Evolutionary conservation across 495 filamentous ascomycete genomes (phyloP).

Genomic region (Astrocystis sublimbata): DNA sequence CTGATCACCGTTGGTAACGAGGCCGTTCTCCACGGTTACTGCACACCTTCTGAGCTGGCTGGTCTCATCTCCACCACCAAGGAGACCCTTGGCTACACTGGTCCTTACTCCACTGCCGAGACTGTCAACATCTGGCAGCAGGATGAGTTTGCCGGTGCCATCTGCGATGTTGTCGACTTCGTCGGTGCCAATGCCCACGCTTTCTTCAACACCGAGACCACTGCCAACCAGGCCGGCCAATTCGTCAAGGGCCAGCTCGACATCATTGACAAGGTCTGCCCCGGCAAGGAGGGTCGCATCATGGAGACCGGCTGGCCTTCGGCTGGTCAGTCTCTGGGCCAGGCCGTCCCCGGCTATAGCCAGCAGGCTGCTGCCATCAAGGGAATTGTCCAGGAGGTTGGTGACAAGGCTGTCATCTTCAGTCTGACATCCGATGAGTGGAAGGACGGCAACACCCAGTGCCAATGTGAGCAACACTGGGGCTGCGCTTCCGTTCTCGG

Average conservation of each 20-base stretch:
- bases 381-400: slow-evolving; percentile 56
- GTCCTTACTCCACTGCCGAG: slow-evolving; percentile 82
- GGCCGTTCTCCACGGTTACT: slow-evolving; percentile 71
- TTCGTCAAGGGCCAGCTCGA: slow-evolving; percentile 70
- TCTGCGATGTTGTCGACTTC: slow-evolving; percentile 77
- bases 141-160: slow-evolving; percentile 52
- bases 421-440: slow-evolving; percentile 76
- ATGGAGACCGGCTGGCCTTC: slow-evolving; percentile 93
- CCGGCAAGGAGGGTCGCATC: slow-evolving; percentile 65
- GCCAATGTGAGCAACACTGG: slow-evolving; percentile 79
- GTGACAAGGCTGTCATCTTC: slow-evolving; percentile 71
- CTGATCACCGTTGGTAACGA: slow-evolving; percentile 90
- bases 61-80: slow-evolving; percentile 63
- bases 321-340: slow-evolving; percentile 65
- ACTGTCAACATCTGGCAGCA: slow-evolving; percentile 67
- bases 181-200: slow-evolving; percentile 84
- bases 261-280: slow-evolving; percentile 65
- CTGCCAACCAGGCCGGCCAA: slow-evolving; percentile 64
- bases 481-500: slow-evolving; percentile 53
- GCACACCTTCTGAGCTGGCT: slow-evolving; percentile 61
- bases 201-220: slow-evolving; percentile 79
- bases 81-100: slow-evolving; percentile 64
- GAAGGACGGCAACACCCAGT: slow-evolving; percentile 68
- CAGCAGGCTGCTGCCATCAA: slow-evolving; percentile 74
- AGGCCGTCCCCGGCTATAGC: slow-evolving; percentile 61